These are phyloP conservation scores for Verticillium isaacii DNA, from an alignment of 2,329 filamentous ascomycete species.

Conservation along the genomic window DNA sequence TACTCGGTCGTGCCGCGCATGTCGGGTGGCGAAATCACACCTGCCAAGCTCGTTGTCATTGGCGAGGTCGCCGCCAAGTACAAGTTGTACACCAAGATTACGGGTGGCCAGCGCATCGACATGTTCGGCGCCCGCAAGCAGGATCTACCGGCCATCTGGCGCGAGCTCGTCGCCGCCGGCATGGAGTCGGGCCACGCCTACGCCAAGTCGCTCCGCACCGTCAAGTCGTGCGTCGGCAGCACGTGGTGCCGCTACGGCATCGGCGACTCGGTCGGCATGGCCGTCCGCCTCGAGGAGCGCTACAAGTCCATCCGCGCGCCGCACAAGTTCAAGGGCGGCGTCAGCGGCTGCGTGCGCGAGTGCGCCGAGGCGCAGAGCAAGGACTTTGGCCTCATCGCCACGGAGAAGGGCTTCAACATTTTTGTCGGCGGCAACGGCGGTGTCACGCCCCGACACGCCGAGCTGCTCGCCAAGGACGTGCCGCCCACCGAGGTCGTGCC, in stretches of 20 bases:
- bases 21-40: constrained; percentile 80
- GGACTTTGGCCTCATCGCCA: constrained; percentile 89
- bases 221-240: constrained; percentile 88
- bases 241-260: constrained; percentile 90
- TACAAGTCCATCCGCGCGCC: constrained; percentile 89
- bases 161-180: constrained; percentile 71
- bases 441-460: constrained; percentile 75
- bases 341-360: constrained; percentile 87
- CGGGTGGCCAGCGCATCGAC: constrained; percentile 85
- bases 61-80: constrained; percentile 82
- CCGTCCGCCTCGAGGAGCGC: constrained; percentile 78
- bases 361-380: constrained; percentile 92
- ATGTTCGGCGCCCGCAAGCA: constrained; percentile 90
- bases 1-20: constrained; percentile 85
- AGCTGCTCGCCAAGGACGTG: constrained; percentile 82
- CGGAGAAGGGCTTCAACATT: constrained; percentile 90
- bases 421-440: constrained; percentile 89
- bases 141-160: constrained; percentile 79
- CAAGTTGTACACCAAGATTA: constrained; percentile 85
- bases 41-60: constrained; percentile 78
- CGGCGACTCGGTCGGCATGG: constrained; percentile 87
- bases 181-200: constrained; percentile 92
- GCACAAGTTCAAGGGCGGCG: constrained; percentile 88
- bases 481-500: constrained; percentile 76
- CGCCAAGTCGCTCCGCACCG: constrained; percentile 80